Conservation (phyloP, 495 filamentous ascomycete species). For the Neurospora sublineolata region DNA sequence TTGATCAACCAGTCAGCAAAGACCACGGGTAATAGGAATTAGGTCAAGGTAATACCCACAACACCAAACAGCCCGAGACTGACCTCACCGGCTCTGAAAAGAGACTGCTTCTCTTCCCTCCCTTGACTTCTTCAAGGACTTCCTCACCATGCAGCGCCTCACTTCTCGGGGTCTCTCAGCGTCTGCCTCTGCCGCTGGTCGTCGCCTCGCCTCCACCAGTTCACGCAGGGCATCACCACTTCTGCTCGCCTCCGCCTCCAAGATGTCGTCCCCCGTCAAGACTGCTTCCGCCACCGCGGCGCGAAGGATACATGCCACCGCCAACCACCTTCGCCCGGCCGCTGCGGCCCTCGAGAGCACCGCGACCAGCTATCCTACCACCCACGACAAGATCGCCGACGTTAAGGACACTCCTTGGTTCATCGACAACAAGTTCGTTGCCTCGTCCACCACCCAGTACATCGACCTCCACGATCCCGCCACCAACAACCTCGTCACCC, state of each 20-base stretch:
- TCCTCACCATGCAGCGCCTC: conserved; percentile 26
- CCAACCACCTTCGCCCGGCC: conserved; percentile 42
- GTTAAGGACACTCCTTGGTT: conserved; percentile 82
- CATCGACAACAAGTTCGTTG: conserved; percentile 77
- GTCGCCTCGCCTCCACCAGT: conserved; percentile 7
- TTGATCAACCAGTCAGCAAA: neutral
- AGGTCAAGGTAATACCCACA: neutral
- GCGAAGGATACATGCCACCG: conserved; percentile 47
- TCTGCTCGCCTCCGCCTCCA: conserved; percentile 10
- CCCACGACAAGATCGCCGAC: conserved; percentile 63
- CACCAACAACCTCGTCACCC: conserved; percentile 94
- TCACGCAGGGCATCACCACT: conserved; percentile 7
- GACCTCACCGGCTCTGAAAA: neutral
- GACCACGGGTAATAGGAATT: neutral
- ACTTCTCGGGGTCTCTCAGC: conserved; percentile 12
- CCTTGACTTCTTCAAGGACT: conserved; percentile 9
- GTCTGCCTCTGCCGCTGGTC: conserved; percentile 9
- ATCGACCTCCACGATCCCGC: conserved; percentile 93
- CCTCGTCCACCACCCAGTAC: conserved; percentile 65
- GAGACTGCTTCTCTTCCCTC: neutral
- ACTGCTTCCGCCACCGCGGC: conserved; percentile 19
- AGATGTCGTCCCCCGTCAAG: conserved; percentile 26
- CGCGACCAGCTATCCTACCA: conserved; percentile 64
- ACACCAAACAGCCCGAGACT: neutral
- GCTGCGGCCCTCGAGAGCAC: conserved; percentile 43